A percentile compares a stretch with the other conserved stretches of the same genome.
These are phyloP conservation scores for Cryphonectria carpinicola DNA, from an alignment of 2,329 filamentous ascomycete species.

Conservation along the genomic window DNA sequence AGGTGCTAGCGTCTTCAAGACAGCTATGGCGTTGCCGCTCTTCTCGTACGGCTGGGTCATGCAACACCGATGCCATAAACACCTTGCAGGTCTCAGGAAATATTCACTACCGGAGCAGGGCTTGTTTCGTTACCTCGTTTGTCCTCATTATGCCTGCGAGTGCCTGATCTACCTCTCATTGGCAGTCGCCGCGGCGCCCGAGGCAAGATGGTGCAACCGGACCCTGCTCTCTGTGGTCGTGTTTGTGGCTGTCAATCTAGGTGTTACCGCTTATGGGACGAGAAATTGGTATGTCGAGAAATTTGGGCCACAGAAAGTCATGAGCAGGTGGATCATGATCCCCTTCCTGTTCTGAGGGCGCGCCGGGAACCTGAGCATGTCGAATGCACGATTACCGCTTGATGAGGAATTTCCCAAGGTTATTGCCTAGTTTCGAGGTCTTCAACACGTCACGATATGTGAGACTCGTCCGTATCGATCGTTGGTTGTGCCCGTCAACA, in stretches of 20 bases:
- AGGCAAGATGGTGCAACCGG: constrained; percentile 67
- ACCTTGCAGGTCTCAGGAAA: constrained; percentile 73
- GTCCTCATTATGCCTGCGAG: constrained; percentile 91
- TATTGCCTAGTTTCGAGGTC: constrained; percentile 74
- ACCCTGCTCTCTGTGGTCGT: constrained; percentile 71
- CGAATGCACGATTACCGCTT: constrained; percentile 43
- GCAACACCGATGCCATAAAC: constrained; percentile 74
- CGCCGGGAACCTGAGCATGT: constrained; percentile 28
- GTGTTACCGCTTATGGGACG: constrained; percentile 77
- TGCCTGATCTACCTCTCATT: constrained; percentile 83
- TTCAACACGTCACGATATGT: constrained; percentile 87
- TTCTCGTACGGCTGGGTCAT: constrained; percentile 72
- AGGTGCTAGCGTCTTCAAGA: constrained; percentile 48
- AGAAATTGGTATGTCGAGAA: constrained; percentile 77
- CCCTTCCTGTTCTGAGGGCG: constrained; percentile 64
- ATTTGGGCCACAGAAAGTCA: constrained; percentile 70
- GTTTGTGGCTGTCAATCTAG: constrained; percentile 81
- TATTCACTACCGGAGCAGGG: constrained; percentile 80
- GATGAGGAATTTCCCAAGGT: constrained; percentile 58
- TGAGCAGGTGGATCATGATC: constrained; percentile 74
- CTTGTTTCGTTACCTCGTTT: constrained; percentile 73
- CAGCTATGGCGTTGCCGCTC: constrained; percentile 59
- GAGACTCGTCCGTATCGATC: constrained; percentile 69
- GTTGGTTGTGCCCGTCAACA: constrained; percentile 56
- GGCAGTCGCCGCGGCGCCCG: constrained; percentile 72